These are phyloP conservation scores for Aspergillus sp. DNA, from an alignment of 2,329 filamentous ascomycete genomes.

Conservation along the genomic window DNA sequence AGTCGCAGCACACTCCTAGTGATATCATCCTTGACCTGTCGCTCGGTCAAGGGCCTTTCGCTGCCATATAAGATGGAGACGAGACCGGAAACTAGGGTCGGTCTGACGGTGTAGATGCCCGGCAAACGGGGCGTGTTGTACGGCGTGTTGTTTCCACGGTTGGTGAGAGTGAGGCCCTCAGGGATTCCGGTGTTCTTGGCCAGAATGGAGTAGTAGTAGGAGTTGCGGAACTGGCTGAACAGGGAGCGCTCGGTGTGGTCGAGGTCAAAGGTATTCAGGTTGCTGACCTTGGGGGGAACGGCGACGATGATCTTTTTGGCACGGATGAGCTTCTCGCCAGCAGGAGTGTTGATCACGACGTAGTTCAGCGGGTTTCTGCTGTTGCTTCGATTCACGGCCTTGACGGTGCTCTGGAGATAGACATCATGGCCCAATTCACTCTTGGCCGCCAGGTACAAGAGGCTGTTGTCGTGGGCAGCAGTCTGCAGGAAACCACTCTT, in stretches of 20 bases:
- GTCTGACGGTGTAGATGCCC: constrained; percentile 3
- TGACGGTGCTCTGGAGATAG: constrained; percentile 32
- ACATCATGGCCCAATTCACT: constrained; percentile 32
- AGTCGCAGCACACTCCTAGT: constrained; percentile 1
- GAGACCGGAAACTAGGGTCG: neutral
- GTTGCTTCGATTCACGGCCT: constrained; percentile 21
- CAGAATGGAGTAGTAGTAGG: constrained; percentile 26
- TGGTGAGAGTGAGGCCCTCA: neutral
- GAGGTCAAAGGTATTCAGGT: constrained; percentile 28
- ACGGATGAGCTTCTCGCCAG: constrained; percentile 22
- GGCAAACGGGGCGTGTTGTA: constrained; percentile 7
- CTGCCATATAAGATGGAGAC: constrained; percentile 3
- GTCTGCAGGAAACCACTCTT: constrained; percentile 24
- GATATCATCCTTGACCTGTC: constrained; percentile 2
- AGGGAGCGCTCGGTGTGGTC: constrained; percentile 23
- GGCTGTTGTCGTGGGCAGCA: constrained; percentile 34
- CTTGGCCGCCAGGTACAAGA: constrained; percentile 36
- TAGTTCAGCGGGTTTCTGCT: constrained; percentile 15
- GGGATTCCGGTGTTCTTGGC: constrained; percentile 22
- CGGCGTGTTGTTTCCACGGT: constrained; percentile 4
- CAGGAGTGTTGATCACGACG: constrained; percentile 21
- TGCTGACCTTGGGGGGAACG: constrained; percentile 29
- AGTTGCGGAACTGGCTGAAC: constrained; percentile 24
- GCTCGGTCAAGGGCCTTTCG: neutral
- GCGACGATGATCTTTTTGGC: constrained; percentile 34